Evolutionary conservation across 164 flowering plant genomes (phyloP).

Genomic region (Magnolia kwangsiensis): DNA sequence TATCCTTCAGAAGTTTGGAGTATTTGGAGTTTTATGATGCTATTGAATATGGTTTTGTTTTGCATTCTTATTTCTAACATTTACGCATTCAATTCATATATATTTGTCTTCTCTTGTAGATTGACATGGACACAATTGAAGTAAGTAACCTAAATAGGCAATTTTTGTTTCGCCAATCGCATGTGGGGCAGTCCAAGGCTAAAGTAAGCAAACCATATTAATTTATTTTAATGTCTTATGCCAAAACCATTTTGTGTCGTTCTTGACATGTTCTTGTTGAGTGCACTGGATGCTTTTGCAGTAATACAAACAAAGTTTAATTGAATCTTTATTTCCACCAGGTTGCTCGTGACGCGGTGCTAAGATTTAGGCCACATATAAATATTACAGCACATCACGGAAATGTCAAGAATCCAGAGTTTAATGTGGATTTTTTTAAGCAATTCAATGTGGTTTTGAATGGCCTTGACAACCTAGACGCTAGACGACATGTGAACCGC

Average conservation of each 20-base stretch:
- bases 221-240: not conserved
- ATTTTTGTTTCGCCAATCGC: constrained; percentile 79
- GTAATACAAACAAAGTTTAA: constrained; percentile 6
- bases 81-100: not conserved
- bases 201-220: constrained; percentile 43
- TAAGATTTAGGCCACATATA: constrained; percentile 79
- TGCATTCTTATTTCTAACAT: not conserved
- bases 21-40: not conserved
- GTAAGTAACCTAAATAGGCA: constrained; percentile 97
- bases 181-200: constrained; percentile 96
- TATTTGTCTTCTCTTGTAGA: constrained; percentile 40
- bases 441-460: constrained; percentile 87
- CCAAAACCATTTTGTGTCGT: not conserved
- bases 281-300: not conserved
- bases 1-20: no score
- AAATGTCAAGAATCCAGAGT: constrained; percentile 81
- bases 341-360: constrained; percentile 97
- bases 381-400: constrained; percentile 90
- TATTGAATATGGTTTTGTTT: no score
- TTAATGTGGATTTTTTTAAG: constrained; percentile 90
- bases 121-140: constrained; percentile 99
- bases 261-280: not conserved
- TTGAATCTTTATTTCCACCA: constrained; percentile 24
- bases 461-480: constrained; percentile 97
- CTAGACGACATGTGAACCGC: constrained; percentile 95